Base-by-base conservation (phyloP, 2,329 filamentous ascomycete genomes). In the Pseudopithomyces chartarum region DNA sequence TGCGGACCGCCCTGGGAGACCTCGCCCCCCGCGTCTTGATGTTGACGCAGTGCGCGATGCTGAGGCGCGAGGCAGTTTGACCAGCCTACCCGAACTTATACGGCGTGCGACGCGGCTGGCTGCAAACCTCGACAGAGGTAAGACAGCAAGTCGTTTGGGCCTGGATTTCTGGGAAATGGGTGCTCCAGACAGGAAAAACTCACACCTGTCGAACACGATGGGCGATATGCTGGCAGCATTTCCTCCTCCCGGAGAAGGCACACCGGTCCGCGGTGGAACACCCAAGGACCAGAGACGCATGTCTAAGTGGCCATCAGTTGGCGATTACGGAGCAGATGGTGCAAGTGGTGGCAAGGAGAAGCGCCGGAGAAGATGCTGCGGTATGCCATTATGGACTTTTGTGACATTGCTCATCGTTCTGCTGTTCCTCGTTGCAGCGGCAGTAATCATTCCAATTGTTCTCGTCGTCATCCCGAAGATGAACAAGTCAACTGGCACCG, bases 61-160 rank as follows among this genome's bases (percentile, higher is more conserved):
- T 15, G 92, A 97, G 74, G 86, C 89, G 1, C 86, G 95, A 68
- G 93, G 92, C 3, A 97, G 93, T 72, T 81, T 97, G 61, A 98
- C 95, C 1, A 97, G 93, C 76, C 80, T 99, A 57, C 90, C 93
- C 0, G 95, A 98, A 73, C 80, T 99, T 58, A 98, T 99, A 64
- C 85, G 87, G 68, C 86, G 95, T 65, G 95, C 95, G 11, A 98
- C 94, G 0, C 87, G 87, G 62, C 80, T 98, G 36, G 94, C 93
- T 15, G 86, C 91, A 0, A 92, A 96, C 76, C 87, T 99, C 56
- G 94, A 98, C 67, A 88, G 88, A 62, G 94, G 94, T 12, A 88
- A 79, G 62, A 88, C 87, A 19, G 86, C 86, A 12, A 88, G 85
- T 68, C 79, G 83, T 55, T 65, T 85, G 6, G 83, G 82, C 17